Percentiles rank a stretch among this genome's conserved stretches.
These are phyloP conservation scores for Mycena leptocephala DNA, from an alignment of 768 basidiomycete genomes.

Conservation along the genomic window DNA sequence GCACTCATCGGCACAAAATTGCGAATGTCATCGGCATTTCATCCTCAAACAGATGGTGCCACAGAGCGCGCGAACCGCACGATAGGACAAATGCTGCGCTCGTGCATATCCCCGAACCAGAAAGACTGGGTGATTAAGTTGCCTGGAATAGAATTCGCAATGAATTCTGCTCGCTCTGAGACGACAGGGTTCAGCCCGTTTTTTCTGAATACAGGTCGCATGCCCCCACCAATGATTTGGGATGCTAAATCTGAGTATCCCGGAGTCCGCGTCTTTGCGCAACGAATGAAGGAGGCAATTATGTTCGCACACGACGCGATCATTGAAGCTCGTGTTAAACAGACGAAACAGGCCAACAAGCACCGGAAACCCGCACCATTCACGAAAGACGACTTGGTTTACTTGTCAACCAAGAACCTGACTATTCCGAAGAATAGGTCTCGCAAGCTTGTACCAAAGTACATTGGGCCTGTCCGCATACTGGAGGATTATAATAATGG, in stretches of 20 bases:
- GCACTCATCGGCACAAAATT: slow-evolving; percentile 39
- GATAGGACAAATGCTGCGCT: neutral
- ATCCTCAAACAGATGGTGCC: slow-evolving; percentile 52
- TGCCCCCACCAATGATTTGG: slow-evolving; percentile 38
- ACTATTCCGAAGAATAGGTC: slow-evolving; percentile 49
- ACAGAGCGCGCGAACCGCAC: slow-evolving; percentile 36
- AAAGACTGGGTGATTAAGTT: neutral
- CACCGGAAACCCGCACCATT: slow-evolving; percentile 34
- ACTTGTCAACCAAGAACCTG: slow-evolving; percentile 41
- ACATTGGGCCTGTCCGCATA: slow-evolving; percentile 53
- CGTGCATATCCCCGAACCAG: neutral
- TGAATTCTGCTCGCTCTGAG: slow-evolving; percentile 23
- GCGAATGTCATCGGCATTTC: slow-evolving; percentile 46
- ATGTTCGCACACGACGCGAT: slow-evolving; percentile 47
- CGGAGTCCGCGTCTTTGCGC: slow-evolving; percentile 40
- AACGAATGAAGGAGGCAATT: slow-evolving; percentile 35
- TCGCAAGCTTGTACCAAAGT: slow-evolving; percentile 51
- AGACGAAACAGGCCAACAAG: slow-evolving; percentile 46
- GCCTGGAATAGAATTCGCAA: neutral
- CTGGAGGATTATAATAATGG: slow-evolving; percentile 16
- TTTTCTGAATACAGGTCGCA: slow-evolving; percentile 18
- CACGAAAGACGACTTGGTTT: slow-evolving; percentile 40
- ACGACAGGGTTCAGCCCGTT: slow-evolving; percentile 42
- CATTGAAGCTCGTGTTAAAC: slow-evolving; percentile 46
- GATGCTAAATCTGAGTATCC: slow-evolving; percentile 30